These are phyloP conservation scores for Chytridium lagenaria DNA, from an alignment of 371 early-diverging fungal species.

Conservation along the genomic window DNA sequence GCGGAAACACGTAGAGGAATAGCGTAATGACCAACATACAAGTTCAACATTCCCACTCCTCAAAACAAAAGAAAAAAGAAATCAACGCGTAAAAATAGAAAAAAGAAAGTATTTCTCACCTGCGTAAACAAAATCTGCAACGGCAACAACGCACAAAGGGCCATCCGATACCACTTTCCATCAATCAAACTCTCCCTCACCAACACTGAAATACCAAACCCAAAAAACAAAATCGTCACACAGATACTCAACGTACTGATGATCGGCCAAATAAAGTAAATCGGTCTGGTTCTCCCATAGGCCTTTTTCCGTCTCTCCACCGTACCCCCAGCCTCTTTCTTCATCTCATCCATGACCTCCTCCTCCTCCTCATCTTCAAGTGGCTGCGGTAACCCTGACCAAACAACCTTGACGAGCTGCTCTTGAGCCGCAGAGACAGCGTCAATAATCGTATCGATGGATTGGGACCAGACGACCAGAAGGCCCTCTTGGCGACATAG, in stretches of 20 bases:
- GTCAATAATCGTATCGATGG: slow-evolving; percentile 5
- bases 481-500: slow-evolving; percentile 10
- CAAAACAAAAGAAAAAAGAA: no score
- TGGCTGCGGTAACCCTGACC: neutral
- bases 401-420: slow-evolving; percentile 20
- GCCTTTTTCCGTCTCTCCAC: neutral
- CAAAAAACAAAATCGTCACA: slow-evolving; percentile 19
- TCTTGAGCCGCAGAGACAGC: neutral
- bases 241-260: slow-evolving; percentile 13
- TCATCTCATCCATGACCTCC: neutral
- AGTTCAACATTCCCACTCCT: no score
- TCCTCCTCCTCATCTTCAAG: neutral
- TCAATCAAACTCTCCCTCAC: slow-evolving; percentile 19
- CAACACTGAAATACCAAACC: slow-evolving; percentile 6
- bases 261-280: neutral
- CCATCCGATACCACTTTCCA: slow-evolving; percentile 20
- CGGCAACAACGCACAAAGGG: slow-evolving; percentile 6
- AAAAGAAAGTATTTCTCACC: neutral
- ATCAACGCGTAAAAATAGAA: neutral
- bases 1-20: no score
- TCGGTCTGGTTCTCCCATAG: neutral
- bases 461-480: slow-evolving; percentile 25
- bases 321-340: neutral
- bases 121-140: slow-evolving; percentile 21
- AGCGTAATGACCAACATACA: no score